Base-by-base conservation (phyloP, 2,329 filamentous ascomycete genomes). In the Huntiella savannae region DNA sequence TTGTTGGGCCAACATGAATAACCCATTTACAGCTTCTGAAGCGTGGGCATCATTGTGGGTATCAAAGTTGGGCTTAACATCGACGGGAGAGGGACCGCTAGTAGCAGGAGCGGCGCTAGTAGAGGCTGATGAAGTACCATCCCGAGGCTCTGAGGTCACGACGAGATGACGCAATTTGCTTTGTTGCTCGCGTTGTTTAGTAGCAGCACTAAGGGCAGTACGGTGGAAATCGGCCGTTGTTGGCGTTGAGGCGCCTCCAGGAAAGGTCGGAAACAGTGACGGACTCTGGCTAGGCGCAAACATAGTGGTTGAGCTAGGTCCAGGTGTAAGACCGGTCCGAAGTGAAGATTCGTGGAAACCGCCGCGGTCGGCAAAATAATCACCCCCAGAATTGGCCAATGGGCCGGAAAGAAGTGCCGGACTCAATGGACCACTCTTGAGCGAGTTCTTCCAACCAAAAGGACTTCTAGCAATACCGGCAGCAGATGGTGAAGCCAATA, bases 321-420 rank as follows among this genome's bases (percentile, higher is more conserved):
- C 91, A 42, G 91, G 91, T 45, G 91, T 96, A 54, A 96, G 65
- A 48, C 91, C 91, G 50, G 86, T 91, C 50, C 91, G 74, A 45
- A 96, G 67, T 3, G 85, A 92, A 5, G 88, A 96, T 64, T 98
- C 91, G 74, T 95, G 95, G 58, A 94, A 94, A 46, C 83, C 82
- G n/a, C 28, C 40, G 53, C 82, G 76, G 56, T 93, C 85, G 54
- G 75, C 73, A 59, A 95, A 94, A 64, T 95, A 96, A 59, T 95
- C 86, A 60, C 74, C 81, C 34, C 73, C 65, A 33, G 80, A 91
- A 22, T 86, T 91, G 41, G 86, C 84, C 47, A 98, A 77, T 34
- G 80, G 91, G 17, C 86, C 91, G 40, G 86, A 84, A 47, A 98
- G 77, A 87, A 98, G 96, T 52, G 88, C 91, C 65, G 91, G 91